Evolutionary conservation across 1,284 basidiomycete genomes (phyloP), one percentile per base, ranked within the genome.

Genomic region (Grifola frondosa): DNA sequence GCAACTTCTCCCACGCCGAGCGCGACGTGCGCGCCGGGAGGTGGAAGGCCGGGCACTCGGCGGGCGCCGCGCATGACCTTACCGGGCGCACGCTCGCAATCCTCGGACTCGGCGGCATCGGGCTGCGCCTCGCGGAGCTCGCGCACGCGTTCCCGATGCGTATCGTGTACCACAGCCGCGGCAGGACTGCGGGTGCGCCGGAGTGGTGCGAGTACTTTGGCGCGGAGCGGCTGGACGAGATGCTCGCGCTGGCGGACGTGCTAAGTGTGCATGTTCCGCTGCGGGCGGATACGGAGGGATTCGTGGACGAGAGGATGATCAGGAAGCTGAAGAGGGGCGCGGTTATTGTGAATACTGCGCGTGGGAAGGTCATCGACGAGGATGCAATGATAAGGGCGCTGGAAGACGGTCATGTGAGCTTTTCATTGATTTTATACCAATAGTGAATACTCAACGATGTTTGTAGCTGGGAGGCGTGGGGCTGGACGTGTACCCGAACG

Each of bases 81-180:
- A 85, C 88, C 12, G 80, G 81, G 2, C 84, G 82, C 59, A 88
- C 87, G 3, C 68, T 96, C 30, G 92, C 86, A 4, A 88, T 96
- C 55, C 77, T 97, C 22, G 93, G 94, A 0, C 80, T 96, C 34
- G 94, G 94, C 24, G 92, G 93, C 2, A 96, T 96, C 59, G 94
- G 93, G 0, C 58, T 77, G 38, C 81, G 81, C 29, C 69, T 88
- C 20, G 86, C 85, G 0, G 75, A 82, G 51, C 71, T 88, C 43
- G 80, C 72, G 0, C 81, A 78, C 40, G 80, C 81, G 1, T 89
- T 93, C 66, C 87, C 85, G 11, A 94, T 96, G 92, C 81, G 90
- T 41, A 72, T 94, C 41, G 77, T 96, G 50, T 91, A 96, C 65
- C 84, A 95, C 70, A 83, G 74, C 25, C 78, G 93, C 23, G 66